A percentile compares a stretch with the other conserved stretches of the same genome.
phyloP scores from a whole-genome alignment of 1,284 basidiomycete species.

The Irpex sp. region DNA sequence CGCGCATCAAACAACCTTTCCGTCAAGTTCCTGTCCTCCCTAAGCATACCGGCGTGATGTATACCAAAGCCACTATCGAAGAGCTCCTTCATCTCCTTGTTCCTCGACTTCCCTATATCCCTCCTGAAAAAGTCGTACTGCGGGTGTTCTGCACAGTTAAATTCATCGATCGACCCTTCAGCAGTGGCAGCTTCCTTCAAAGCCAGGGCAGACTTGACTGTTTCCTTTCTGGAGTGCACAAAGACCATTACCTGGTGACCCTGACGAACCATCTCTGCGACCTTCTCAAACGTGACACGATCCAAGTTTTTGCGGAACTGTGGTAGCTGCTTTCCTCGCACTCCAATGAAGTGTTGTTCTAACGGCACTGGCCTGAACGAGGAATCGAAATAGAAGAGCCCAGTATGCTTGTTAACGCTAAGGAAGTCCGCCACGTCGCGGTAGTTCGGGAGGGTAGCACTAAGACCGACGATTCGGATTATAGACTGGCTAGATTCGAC shows the following conservation, averaged over 20 bases:
- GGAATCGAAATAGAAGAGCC: constrained; percentile 98
- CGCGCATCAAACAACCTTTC: constrained; percentile 92
- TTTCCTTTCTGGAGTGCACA: constrained; percentile 97
- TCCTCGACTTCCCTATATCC: constrained; percentile 78
- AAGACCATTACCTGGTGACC: constrained; percentile 99
- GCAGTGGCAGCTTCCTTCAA: constrained; percentile 78
- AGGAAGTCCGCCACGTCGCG: constrained; percentile 96
- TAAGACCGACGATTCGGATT: constrained; percentile 98
- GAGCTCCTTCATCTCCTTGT: constrained; percentile 96
- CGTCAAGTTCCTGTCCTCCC: constrained; percentile 93
- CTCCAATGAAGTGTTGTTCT: constrained; percentile 96
- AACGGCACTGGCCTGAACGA: constrained; percentile 97
- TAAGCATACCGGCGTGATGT: constrained; percentile 98
- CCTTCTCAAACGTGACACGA: constrained; percentile 88
- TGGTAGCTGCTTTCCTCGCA: constrained; percentile 84
- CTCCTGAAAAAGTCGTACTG: constrained; percentile 75
- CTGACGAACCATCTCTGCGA: constrained; percentile 75
- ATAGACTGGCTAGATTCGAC: constrained; percentile 96
- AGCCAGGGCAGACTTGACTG: constrained; percentile 89
- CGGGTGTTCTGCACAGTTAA: constrained; percentile 79
- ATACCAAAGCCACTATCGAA: constrained; percentile 95
- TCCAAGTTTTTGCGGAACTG: constrained; percentile 88
- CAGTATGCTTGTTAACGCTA: constrained; percentile 83
- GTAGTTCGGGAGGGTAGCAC: constrained; percentile 97
- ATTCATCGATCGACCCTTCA: constrained; percentile 76